A percentile compares a stretch with the other conserved stretches of the same genome.
phyloP scores from a whole-genome alignment of 2,329 filamentous ascomycete species.

The Fusarium napiforme region DNA sequence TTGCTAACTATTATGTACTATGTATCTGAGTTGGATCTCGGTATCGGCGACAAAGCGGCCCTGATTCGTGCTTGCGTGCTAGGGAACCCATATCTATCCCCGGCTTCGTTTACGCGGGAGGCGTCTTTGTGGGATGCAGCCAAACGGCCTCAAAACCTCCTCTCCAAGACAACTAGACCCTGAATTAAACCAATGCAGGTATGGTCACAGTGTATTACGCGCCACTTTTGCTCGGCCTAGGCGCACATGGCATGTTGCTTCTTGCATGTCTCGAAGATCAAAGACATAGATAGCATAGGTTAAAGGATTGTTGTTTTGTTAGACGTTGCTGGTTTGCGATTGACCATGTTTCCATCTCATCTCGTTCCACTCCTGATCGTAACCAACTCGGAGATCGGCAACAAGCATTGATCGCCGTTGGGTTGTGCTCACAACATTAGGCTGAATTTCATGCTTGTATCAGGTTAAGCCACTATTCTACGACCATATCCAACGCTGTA shows the following conservation, averaged over 20 bases:
- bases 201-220: neutral
- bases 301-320: neutral
- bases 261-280: neutral
- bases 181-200: slow-evolving; percentile 4
- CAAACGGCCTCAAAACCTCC: slow-evolving; percentile 12
- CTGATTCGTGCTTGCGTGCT: slow-evolving; percentile 13
- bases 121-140: slow-evolving; percentile 17
- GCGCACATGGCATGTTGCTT: neutral
- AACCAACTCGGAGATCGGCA: slow-evolving; percentile 23
- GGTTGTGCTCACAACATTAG: slow-evolving; percentile 11
- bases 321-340: neutral
- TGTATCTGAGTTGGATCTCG: slow-evolving; percentile 2
- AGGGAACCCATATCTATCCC: slow-evolving; percentile 1
- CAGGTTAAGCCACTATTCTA: neutral
- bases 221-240: slow-evolving; percentile 17
- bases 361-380: slow-evolving; percentile 5
- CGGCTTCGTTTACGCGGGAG: neutral
- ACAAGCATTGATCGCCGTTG: slow-evolving; percentile 14
- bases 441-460: neutral
- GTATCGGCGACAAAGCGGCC: neutral
- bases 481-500: neutral
- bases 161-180: neutral
- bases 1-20: neutral
- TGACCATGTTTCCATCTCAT: neutral
- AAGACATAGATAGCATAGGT: neutral